These are phyloP conservation scores for Brassica cretica DNA, from an alignment of 345 rosid genomes.

Conservation along the genomic window DNA sequence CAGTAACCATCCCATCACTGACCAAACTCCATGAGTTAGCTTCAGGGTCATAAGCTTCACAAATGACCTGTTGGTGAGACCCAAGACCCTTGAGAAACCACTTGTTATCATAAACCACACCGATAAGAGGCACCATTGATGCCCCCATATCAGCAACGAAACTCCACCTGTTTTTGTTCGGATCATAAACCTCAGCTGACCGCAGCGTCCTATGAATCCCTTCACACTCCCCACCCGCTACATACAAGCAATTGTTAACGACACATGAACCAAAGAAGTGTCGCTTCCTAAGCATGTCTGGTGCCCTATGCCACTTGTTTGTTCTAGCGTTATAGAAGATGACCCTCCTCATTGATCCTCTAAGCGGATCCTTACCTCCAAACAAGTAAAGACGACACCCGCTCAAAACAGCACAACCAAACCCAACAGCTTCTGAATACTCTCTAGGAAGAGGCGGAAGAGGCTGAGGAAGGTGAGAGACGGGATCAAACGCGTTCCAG, in stretches of 20 bases:
- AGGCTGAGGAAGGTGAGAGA: slow-evolving; percentile 83
- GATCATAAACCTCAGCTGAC: slow-evolving; percentile 94
- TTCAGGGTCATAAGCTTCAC: slow-evolving; percentile 85
- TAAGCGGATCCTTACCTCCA: slow-evolving; percentile 91
- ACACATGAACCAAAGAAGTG: slow-evolving; percentile 94
- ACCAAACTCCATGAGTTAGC: slow-evolving; percentile 67
- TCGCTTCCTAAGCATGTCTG: slow-evolving; percentile 93
- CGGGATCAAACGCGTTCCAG: slow-evolving; percentile 90
- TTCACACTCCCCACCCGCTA: slow-evolving; percentile 97
- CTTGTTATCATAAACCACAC: slow-evolving; percentile 82
- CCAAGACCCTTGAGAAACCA: slow-evolving; percentile 97
- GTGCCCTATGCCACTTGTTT: slow-evolving; percentile 93
- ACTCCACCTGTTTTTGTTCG: slow-evolving; percentile 82
- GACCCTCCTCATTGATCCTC: slow-evolving; percentile 93
- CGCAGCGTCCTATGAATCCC: slow-evolving; percentile 91
- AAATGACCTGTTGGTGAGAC: slow-evolving; percentile 81
- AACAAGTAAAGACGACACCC: slow-evolving; percentile 88
- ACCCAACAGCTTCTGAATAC: slow-evolving; percentile 90
- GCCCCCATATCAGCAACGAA: slow-evolving; percentile 94
- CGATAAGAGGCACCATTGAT: slow-evolving; percentile 94
- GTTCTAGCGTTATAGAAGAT: slow-evolving; percentile 86
- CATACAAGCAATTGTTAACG: slow-evolving; percentile 85
- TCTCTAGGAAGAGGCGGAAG: slow-evolving; percentile 94
- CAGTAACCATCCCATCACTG: slow-evolving; percentile 83
- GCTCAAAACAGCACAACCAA: slow-evolving; percentile 94